Percentiles rank a stretch among this genome's conserved stretches.
These are phyloP conservation scores for Ramaria sp. DNA, from an alignment of 768 basidiomycete species.

Conservation along the genomic window DNA sequence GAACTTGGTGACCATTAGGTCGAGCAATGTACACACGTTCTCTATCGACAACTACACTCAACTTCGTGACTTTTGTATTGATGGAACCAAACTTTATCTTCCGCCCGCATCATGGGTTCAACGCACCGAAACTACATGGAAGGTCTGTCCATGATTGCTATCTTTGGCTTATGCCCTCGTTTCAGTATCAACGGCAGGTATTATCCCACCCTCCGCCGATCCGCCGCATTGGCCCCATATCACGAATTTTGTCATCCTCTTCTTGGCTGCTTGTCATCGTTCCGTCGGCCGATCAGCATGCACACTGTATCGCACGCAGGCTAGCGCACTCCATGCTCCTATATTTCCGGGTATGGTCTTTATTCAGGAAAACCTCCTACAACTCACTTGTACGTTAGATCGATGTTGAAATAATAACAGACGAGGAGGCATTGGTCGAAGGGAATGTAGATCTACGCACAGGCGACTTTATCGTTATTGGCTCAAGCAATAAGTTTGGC, in stretches of 20 bases:
- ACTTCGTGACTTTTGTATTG: slow-evolving; percentile 1
- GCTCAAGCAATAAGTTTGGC: slow-evolving; percentile 16
- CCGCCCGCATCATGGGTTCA: slow-evolving; percentile 5
- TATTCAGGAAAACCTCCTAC: neutral
- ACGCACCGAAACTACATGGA: neutral
- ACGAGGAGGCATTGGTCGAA: slow-evolving; percentile 23
- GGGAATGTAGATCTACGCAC: slow-evolving; percentile 15
- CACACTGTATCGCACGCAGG: slow-evolving; percentile 46
- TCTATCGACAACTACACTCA: slow-evolving; percentile 17
- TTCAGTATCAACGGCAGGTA: neutral
- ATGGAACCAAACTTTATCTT: slow-evolving; percentile 3
- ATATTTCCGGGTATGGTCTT: slow-evolving; percentile 3
- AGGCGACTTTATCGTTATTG: slow-evolving; percentile 45
- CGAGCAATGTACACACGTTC: slow-evolving; percentile 23
- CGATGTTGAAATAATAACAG: slow-evolving; percentile 48
- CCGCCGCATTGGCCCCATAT: slow-evolving; percentile 43
- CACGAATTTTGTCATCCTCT: slow-evolving; percentile 45
- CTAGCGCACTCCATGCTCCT: slow-evolving; percentile 56
- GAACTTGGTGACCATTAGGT: slow-evolving; percentile 15
- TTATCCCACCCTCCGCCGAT: slow-evolving; percentile 7
- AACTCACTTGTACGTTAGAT: slow-evolving; percentile 42
- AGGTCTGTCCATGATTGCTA: slow-evolving; percentile 6
- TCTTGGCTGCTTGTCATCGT: slow-evolving; percentile 49
- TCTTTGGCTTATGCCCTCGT: neutral
- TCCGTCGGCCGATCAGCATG: slow-evolving; percentile 25